phyloP scores from a whole-genome alignment of 176 grass and related monocot species.

The Leersia perrieri region DNA sequence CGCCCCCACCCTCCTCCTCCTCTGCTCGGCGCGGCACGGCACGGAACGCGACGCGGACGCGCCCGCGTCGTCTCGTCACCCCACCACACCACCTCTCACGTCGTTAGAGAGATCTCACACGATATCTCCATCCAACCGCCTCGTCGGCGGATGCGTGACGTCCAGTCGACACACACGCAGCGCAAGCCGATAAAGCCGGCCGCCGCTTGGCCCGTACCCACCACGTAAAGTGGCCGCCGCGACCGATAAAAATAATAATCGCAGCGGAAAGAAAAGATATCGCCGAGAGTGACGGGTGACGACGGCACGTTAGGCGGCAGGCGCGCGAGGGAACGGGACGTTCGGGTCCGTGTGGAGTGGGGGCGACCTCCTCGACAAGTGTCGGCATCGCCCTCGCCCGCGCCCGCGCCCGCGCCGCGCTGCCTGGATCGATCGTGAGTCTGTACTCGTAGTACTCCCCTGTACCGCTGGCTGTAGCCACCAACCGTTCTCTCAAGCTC shows the following conservation, averaged over 20 bases:
- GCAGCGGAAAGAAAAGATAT: not conserved
- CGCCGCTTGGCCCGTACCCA: conserved; percentile 34
- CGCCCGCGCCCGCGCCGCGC: not conserved
- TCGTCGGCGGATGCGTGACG: conserved; percentile 38
- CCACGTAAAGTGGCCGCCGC: conserved; percentile 48
- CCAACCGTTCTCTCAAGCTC: conserved; percentile 23
- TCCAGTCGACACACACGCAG: not conserved
- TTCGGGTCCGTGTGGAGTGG: not conserved
- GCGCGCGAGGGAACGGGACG: not conserved
- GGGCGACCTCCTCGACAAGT: not conserved
- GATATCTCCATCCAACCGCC: conserved; percentile 21
- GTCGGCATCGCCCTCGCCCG: conserved; percentile 35
- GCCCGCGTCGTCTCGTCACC: not conserved
- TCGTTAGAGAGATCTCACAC: conserved; percentile 15
- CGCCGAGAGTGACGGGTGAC: conserved; percentile 25
- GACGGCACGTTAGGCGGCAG: conserved; percentile 28
- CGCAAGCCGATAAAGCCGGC: conserved; percentile 26
- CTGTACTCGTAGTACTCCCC: not conserved
- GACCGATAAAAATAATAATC: not conserved
- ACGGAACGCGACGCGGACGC: not conserved
- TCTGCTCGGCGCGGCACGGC: conserved; percentile 10
- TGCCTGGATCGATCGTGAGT: conserved; percentile 21
- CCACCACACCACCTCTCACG: not conserved
- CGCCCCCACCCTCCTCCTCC: not conserved
- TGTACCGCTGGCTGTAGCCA: not conserved